Evolutionary conservation across 225 moss, liverwort and hornwort species (phyloP), one percentile per base, ranked within the genome.

Genomic region (Pseudoscleropodium purum): DNA sequence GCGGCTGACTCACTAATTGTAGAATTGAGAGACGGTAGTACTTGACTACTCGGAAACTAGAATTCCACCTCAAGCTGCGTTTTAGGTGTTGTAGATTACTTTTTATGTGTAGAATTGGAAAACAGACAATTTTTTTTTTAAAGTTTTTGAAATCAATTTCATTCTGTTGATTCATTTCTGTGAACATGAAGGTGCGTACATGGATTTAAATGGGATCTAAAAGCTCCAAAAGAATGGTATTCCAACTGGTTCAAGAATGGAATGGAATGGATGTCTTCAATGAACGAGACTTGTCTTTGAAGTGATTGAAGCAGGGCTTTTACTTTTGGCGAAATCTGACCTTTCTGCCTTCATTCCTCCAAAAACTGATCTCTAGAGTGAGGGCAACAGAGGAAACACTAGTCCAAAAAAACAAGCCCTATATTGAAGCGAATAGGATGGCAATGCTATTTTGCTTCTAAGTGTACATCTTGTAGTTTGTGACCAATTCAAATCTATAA

Each of bases 1-100:
- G 89, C 89, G 85, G 85, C 85, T 62, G 85, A 51, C 52, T 72
- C 34, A 47, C 67, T 39, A 85, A 81, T 69, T 92, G 90, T 90
- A 92, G 92, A 85, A 39, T 85, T 39, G 85, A 85, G 88, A 90
- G 74, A 88, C 37, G 17, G 36, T 59, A 59, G 37, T 26, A 20
- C n/a, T 77, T 19, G 52, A 52, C 64, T 21, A 24, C 64, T n/a
- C 20, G 49, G 63, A 63, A 63, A 14, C 15, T 63, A 54, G 65
- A 36, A 13, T 86, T 60, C 76, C 75, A 76, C 76, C n/a, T 86
- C 51, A 31, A 63, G 75, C 86, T 51, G 20, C 63, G 76, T 76
- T 36, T 37, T 86, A 86, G 76, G n/a, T 37, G 63, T n/a, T 76
- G 63, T 63, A 76, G 86, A 76, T n/a, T 49, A 76, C 15, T 51